Evolutionary conservation across 768 basidiomycete species (phyloP).

Genomic region (Lactifluus echinatus): DNA sequence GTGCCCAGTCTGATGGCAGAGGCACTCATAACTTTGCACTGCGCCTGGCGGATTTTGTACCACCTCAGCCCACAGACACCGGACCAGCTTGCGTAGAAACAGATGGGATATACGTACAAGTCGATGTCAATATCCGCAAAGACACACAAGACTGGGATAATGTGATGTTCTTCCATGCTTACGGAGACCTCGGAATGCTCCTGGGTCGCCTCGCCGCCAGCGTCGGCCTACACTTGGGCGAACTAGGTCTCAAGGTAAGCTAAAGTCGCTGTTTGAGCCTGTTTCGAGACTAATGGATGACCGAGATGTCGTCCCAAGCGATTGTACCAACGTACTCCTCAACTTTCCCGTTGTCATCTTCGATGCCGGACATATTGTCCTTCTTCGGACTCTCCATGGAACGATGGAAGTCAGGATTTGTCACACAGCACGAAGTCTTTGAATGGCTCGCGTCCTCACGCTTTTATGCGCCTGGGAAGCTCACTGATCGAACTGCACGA

Average conservation of each 20-base stretch:
- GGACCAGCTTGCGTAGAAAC: conserved; percentile 7
- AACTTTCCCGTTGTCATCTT: conserved; percentile 43
- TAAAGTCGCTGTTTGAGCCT: neutral
- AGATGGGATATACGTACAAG: conserved; percentile 35
- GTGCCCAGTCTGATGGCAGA: conserved; percentile 41
- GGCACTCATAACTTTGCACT: conserved; percentile 60
- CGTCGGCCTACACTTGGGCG: conserved; percentile 41
- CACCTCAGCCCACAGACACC: conserved; percentile 29
- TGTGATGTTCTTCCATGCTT: conserved; percentile 47
- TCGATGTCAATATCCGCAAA: conserved; percentile 55
- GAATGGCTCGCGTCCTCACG: conserved; percentile 47
- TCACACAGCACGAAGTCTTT: conserved; percentile 45
- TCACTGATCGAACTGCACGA: conserved; percentile 23
- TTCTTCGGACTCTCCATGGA: conserved; percentile 54
- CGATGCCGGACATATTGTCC: conserved; percentile 39
- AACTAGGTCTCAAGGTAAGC: conserved; percentile 50
- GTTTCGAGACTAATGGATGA: conserved; percentile 21
- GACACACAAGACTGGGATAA: conserved; percentile 43
- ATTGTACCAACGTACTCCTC: conserved; percentile 25
- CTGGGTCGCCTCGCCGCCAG: conserved; percentile 47
- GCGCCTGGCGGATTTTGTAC: conserved; percentile 29
- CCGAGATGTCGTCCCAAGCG: conserved; percentile 34
- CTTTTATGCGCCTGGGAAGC: conserved; percentile 40
- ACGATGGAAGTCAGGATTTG: conserved; percentile 45
- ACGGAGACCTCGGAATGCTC: conserved; percentile 69